Evolutionary conservation across 2,329 filamentous ascomycete genomes (phyloP), one percentile per base, ranked within the genome.

Genomic region (Claviceps digitariae): DNA sequence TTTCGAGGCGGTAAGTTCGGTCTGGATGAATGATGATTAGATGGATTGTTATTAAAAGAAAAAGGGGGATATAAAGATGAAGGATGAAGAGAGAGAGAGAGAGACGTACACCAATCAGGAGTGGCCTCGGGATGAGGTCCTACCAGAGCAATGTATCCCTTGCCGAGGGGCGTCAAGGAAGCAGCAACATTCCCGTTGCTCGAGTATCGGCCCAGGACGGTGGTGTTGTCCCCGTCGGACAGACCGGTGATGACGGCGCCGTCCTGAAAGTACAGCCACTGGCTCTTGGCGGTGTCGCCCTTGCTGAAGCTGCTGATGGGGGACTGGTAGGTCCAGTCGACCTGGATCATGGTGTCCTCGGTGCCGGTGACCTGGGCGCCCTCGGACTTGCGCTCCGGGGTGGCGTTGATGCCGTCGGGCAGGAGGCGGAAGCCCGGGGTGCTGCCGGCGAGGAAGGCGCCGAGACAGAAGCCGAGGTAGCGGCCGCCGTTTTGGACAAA

Each of bases 251-350:
- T 55, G 21, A 54, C 40, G 2, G 56, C 57, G 13, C 62, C 61
- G 15, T 64, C 62, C 46, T 64, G 62, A 46, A 62, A 64, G 45
- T 61, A 64, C 13, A 61, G 21, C 62, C 62, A 63, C 15, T 54
- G 52, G 29, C 52, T 48, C 17, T 48, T 47, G 10, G 55, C 52
- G 1, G 55, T 60, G 29, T 53, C 48, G 13, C 60, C 59, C 34
- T 15, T 17, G 17, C 20, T 13, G n/a, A 36, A 34, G 13, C 29
- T 34, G 15, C 31, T 36, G 7, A 43, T 20, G 10, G 57, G 50
- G 10, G 57, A 50, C 9, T 49, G 54, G 48, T 61, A 63, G 0
- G 52, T 55, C 60, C 61, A 63, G 54, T 63, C 55, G 3, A 62
- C 57, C 36, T 62, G 59, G 23, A 62, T 60, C 4, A 62, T 29